Percentiles rank a stretch among this genome's conserved stretches.
phyloP scores from a whole-genome alignment of 2,329 filamentous ascomycete genomes.

The Diaporthe sp. region DNA sequence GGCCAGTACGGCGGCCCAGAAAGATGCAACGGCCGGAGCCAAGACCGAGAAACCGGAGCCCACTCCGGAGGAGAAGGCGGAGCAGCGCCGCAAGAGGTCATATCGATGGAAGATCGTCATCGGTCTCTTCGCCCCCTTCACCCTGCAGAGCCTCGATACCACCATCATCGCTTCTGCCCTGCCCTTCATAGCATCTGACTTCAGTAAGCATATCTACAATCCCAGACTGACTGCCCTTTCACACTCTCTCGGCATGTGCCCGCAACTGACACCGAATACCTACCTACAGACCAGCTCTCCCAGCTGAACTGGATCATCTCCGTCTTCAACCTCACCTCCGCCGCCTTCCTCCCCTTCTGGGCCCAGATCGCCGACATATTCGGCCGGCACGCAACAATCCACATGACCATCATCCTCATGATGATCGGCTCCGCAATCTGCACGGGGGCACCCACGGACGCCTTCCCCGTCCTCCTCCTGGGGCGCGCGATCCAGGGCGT shows the following conservation, averaged over 20 bases:
- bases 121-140: slow-evolving; percentile 71
- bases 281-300: slow-evolving; percentile 63
- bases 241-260: not conserved
- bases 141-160: slow-evolving; percentile 72
- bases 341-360: slow-evolving; percentile 76
- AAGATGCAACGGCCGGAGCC: not conserved
- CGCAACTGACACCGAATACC: slow-evolving; percentile 2
- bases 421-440: slow-evolving; percentile 72
- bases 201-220: slow-evolving; percentile 56
- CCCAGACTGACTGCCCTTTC: not conserved
- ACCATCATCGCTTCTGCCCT: slow-evolving; percentile 73
- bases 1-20: not conserved
- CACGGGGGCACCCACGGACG: slow-evolving; percentile 64
- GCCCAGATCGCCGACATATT: slow-evolving; percentile 75
- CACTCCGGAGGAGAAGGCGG: slow-evolving; percentile 46
- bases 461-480: slow-evolving; percentile 71
- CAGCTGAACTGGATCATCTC: slow-evolving; percentile 79
- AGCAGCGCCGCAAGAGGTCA: slow-evolving; percentile 48
- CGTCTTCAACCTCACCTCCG: slow-evolving; percentile 75
- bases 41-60: slow-evolving; percentile 30
- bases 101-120: slow-evolving; percentile 71
- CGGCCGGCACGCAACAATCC: slow-evolving; percentile 70
- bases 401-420: slow-evolving; percentile 68
- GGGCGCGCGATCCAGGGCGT: slow-evolving; percentile 74
- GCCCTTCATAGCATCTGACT: slow-evolving; percentile 74